Conservation (phyloP, 1,139 yeast species). For the Entelexis paramagnoliae region DNA sequence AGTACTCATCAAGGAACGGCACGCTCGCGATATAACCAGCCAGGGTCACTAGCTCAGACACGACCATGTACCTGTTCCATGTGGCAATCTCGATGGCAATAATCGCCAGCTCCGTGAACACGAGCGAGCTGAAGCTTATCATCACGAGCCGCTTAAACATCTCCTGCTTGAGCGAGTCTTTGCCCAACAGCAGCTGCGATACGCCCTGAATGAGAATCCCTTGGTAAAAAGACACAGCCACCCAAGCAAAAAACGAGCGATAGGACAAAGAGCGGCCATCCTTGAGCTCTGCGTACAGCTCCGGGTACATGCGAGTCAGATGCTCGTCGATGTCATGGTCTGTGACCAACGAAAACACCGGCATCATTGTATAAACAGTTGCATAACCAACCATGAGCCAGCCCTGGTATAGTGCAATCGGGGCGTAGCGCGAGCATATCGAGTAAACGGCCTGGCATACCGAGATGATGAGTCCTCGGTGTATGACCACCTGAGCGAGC, state of each 20-base stretch:
- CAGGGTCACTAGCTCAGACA: slow-evolving; percentile 62
- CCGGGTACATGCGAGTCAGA: slow-evolving; percentile 84
- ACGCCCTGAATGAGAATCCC: slow-evolving; percentile 70
- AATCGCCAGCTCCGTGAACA: slow-evolving; percentile 83
- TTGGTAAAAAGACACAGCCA: slow-evolving; percentile 73
- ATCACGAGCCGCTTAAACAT: slow-evolving; percentile 72
- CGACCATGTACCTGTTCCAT: slow-evolving; percentile 74
- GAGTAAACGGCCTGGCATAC: slow-evolving; percentile 96
- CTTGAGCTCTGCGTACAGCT: slow-evolving; percentile 82
- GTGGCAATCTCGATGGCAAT: slow-evolving; percentile 84
- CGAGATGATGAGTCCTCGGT: slow-evolving; percentile 85
- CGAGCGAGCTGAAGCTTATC: slow-evolving; percentile 65
- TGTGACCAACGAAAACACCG: slow-evolving; percentile 84
- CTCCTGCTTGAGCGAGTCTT: slow-evolving; percentile 32
- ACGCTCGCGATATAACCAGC: slow-evolving; percentile 58
- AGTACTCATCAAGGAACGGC: slow-evolving; percentile 78
- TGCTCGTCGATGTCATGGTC: slow-evolving; percentile 90
- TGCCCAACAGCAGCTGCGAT: slow-evolving; percentile 63
- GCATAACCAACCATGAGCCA: slow-evolving; percentile 99
- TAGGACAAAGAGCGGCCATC: slow-evolving; percentile 79
- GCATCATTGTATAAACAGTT: slow-evolving; percentile 95
- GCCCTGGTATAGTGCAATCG: slow-evolving; percentile 87
- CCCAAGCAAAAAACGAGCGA: slow-evolving; percentile 87
- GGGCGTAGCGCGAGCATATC: slow-evolving; percentile 76
- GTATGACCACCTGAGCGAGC: slow-evolving; percentile 89